These are phyloP conservation scores for Pterulicium gracile DNA, from an alignment of 1,284 basidiomycete genomes.

Conservation along the genomic window DNA sequence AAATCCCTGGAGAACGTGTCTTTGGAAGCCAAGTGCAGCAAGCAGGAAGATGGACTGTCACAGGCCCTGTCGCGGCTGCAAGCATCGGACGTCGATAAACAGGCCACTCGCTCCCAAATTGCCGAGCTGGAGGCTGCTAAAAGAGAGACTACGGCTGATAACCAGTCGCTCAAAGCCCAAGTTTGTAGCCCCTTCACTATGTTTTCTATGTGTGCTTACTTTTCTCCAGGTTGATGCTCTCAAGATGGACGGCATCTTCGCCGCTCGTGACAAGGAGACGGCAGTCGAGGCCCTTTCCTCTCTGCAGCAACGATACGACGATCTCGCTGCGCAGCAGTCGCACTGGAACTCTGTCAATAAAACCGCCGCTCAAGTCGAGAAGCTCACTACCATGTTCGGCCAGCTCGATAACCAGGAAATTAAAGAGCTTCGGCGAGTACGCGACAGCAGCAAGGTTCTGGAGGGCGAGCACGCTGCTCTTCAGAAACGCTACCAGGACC, in stretches of 20 bases:
- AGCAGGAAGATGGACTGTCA: constrained; percentile 58
- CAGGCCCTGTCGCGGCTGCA: constrained; percentile 60
- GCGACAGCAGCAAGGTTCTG: constrained; percentile 52
- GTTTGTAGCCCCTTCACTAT: constrained; percentile 26
- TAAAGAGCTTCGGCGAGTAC: constrained; percentile 50
- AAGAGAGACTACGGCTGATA: constrained; percentile 40
- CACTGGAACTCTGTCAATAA: constrained; percentile 65
- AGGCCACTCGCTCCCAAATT: constrained; percentile 48
- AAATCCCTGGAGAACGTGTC: constrained; percentile 36
- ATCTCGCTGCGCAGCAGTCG: constrained; percentile 44
- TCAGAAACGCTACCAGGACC: constrained; percentile 63
- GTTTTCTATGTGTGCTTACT: constrained; percentile 1
- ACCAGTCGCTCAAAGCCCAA: constrained; percentile 44
- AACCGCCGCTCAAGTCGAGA: constrained; percentile 58
- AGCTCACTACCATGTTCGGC: constrained; percentile 45
- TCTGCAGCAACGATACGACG: constrained; percentile 51
- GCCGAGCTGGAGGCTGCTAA: constrained; percentile 48
- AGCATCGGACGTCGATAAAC: constrained; percentile 52
- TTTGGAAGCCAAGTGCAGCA: constrained; percentile 42
- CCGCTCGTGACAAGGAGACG: constrained; percentile 50
- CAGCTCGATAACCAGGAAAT: constrained; percentile 63
- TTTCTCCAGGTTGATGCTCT: constrained; percentile 44
- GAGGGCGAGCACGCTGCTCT: constrained; percentile 57
- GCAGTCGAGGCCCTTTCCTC: constrained; percentile 34
- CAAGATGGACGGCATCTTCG: constrained; percentile 43